A percentile compares a stretch with the other conserved stretches of the same genome.
These are phyloP conservation scores for Vigna angularis DNA, from an alignment of 306 rosid genomes.

Conservation along the genomic window DNA sequence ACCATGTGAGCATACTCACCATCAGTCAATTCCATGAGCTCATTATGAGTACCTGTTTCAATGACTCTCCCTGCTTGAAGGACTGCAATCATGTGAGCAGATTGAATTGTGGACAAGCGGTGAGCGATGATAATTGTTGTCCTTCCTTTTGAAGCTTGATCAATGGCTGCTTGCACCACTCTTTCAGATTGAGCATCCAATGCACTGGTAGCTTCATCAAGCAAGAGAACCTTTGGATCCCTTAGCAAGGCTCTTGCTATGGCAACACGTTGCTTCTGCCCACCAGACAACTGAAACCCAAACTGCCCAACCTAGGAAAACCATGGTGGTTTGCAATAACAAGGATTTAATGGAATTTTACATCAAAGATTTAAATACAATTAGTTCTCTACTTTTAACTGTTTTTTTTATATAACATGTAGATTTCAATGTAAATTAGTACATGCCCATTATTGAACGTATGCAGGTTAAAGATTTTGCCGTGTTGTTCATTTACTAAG, in stretches of 20 bases:
- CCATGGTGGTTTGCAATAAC: conserved; percentile 39
- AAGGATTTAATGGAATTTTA: conserved; percentile 20
- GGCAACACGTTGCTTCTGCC: conserved; percentile 91
- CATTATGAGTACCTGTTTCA: conserved; percentile 73
- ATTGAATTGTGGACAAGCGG: conserved; percentile 70
- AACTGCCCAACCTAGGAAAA: conserved; percentile 79
- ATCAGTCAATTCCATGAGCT: conserved; percentile 63
- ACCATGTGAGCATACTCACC: conserved; percentile 84
- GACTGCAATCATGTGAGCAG: conserved; percentile 68
- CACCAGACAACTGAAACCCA: conserved; percentile 85
- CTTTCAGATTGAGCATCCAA: conserved; percentile 83
- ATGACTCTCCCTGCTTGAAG: conserved; percentile 72
- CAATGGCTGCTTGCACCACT: conserved; percentile 84
- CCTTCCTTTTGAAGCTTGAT: conserved; percentile 87
- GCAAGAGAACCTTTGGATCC: conserved; percentile 84
- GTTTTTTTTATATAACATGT: background rate
- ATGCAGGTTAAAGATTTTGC: background rate
- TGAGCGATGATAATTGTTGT: conserved; percentile 86
- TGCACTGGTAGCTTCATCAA: conserved; percentile 95
- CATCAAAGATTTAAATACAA: background rate
- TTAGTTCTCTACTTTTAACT: background rate
- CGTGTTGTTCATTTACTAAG: background rate
- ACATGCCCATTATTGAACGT: no score
- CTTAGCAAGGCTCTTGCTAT: conserved; percentile 86
- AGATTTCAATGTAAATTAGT: background rate